Base-by-base conservation (phyloP, 805 yeast genomes). In the Metschnikowia vanudenii region DNA sequence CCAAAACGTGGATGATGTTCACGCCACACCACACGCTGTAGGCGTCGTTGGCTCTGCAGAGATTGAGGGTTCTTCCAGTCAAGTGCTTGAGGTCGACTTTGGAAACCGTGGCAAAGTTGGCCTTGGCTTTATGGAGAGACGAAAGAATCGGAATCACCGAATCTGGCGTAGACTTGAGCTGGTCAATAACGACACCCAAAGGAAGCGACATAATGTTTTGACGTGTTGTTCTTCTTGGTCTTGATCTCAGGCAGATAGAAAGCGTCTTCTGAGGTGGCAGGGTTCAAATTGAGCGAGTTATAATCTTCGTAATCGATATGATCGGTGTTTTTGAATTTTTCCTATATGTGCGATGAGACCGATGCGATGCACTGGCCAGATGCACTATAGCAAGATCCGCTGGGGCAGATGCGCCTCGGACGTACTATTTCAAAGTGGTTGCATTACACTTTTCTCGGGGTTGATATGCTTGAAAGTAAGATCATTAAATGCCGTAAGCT, bases 21-120 rank as follows among this genome's bases (percentile, higher is more conserved):
- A 81, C 73, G 5, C 85, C 88, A 51, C 79, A 73, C 87, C 88
- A 83, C 45, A 78, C 71, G 11, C 40, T 38, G 30, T 54, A 51
- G n/a, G 72, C 69, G 16, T 70, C 65, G 49, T 71, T 71, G 1
- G 80, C 74, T 31, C 69, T 64, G 45, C 77, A 56, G 37, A 77
- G 62, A 54, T 76, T 79, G 57, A 51, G 66, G 34, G 50, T 63
- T 35, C 76, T 55, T 10, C 79, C 66, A 29, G 76, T 70, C 24
- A 81, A 62, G 56, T 80, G 84, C 47, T 72, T 71, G 29, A 76
- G 57, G 22, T 81, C 82, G 9, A 74, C 60, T 55, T 76, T 75
- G 12, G 78, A 63, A n/a, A 79, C 74, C n/a, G 59, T 56, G 3
- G 64, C 45, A 45, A 80, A 65, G 0, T 70, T 54, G 3, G 65